Evolutionary conservation across 345 rosid genomes (phyloP).

Genomic region (Sapria himalayana): DNA sequence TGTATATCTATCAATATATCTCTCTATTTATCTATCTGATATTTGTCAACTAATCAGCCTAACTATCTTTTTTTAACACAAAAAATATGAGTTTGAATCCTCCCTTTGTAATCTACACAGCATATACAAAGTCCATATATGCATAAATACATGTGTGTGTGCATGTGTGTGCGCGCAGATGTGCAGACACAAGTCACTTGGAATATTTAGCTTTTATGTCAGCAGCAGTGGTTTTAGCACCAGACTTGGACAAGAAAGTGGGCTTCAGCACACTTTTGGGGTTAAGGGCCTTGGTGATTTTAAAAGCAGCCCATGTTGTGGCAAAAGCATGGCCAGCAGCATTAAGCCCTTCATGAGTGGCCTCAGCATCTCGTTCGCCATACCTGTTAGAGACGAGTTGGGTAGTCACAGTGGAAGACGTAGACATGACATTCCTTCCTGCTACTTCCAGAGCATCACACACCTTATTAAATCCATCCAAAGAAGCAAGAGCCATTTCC

Average conservation of each 20-base stretch:
- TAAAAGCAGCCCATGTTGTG: slow-evolving; percentile 76
- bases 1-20: too few species aligned
- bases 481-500: slow-evolving; percentile 76
- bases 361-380: slow-evolving; percentile 67
- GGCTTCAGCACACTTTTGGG: slow-evolving; percentile 65
- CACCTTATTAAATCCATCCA: slow-evolving; percentile 88
- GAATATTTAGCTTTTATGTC: slow-evolving; percentile 36
- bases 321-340: slow-evolving; percentile 82
- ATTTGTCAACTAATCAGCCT: too few species aligned
- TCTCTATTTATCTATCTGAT: too few species aligned
- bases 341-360: slow-evolving; percentile 60
- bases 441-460: slow-evolving; percentile 86
- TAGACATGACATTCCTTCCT: slow-evolving; percentile 77
- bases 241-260: slow-evolving; percentile 43
- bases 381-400: slow-evolving; percentile 60
- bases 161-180: too few species aligned
- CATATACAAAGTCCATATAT: too few species aligned
- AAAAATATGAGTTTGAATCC: too few species aligned
- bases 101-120: too few species aligned
- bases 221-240: slow-evolving; percentile 40
- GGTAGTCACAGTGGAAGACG: slow-evolving; percentile 80
- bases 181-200: too few species aligned
- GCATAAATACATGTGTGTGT: too few species aligned
- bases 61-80: too few species aligned
- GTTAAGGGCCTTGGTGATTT: slow-evolving; percentile 62